Base-by-base conservation (phyloP, 176 grass and related monocot species). In the Oryza punctata region DNA sequence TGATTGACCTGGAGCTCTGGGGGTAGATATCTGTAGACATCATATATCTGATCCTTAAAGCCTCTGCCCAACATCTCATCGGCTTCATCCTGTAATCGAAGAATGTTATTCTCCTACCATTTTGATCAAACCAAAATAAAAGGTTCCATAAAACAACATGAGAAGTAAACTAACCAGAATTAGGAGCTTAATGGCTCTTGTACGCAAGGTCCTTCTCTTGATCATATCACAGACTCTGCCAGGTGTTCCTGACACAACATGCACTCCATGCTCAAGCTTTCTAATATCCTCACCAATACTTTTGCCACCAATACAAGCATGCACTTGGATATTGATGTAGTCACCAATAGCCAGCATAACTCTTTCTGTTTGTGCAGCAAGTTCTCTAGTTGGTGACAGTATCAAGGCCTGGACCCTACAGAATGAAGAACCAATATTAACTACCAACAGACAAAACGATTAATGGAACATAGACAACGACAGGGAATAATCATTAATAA, bases 21-120 rank as follows among this genome's bases (percentile, higher is more conserved):
- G 3, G 96, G 93, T 24, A 95, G 93, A 81, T 95, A 93, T 83
- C 93, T 83, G 85, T 98, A 98, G 29, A 98, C 85, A 78, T 92
- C 93, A 71, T 98, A 95, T 54, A 95, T 98, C 83, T 98, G 96
- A 78, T 98, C 96, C 89, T 98, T 95, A 65, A 98, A 98, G 12
- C 93, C 96, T 86, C 91, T 87, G 67, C 80, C 95, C 91, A 95
- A 80, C 93, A 98, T 95, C 81, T 98, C 96, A 90, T 98, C 96
- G 30, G 96, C 90, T 85, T 98, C 96, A 76, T 98, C 96, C 93
- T 95, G 70, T 87, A 25, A 73, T 63, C 54, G 16, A 65, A 67
- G 23, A 19, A 82, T 60, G 72, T 84, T 70, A 85, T 57, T n/a
- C 15, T 9, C 1, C 1, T 1, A 45, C 7, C 18, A 18, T 4